Percentiles rank a stretch among this genome's conserved stretches.
Conservation (phyloP, 208 protist species). For the Acanthamoeba royreba region DNA sequence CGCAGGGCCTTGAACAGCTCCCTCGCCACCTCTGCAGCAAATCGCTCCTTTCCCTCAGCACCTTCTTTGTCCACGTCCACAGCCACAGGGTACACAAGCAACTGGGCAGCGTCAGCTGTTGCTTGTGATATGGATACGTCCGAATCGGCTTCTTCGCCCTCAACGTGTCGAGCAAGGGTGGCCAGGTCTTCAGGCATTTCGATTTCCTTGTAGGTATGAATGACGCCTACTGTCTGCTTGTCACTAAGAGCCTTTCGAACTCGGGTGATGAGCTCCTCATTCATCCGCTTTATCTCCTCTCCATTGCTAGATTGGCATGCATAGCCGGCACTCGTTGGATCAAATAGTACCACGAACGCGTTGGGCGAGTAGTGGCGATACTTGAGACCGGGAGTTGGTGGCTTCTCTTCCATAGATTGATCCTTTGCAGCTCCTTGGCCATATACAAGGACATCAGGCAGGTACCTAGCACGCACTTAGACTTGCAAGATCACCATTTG, state of each 20-base stretch:
- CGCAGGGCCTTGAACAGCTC: slow-evolving; percentile 55
- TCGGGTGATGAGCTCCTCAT: not conserved
- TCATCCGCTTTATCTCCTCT: not conserved
- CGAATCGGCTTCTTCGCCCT: not conserved
- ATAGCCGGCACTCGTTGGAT: not conserved
- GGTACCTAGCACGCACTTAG: not conserved
- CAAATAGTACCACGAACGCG: slow-evolving; percentile 42
- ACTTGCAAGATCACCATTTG: not conserved
- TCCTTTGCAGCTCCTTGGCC: not conserved
- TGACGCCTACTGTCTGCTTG: not conserved
- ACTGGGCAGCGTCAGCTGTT: not conserved
- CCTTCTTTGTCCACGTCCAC: not conserved
- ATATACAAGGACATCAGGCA: not conserved
- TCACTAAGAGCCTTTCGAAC: not conserved
- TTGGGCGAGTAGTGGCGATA: slow-evolving; percentile 63
- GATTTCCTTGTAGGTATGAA: not conserved
- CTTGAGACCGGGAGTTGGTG: slow-evolving; percentile 64
- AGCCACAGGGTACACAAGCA: not conserved
- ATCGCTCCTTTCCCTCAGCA: not conserved
- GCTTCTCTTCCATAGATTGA: slow-evolving; percentile 34
- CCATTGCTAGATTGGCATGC: not conserved
- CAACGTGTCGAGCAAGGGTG: not conserved
- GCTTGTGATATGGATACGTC: not conserved
- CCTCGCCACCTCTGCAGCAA: slow-evolving; percentile 40
- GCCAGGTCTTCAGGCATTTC: not conserved